Evolutionary conservation across 2,329 filamentous ascomycete species (phyloP).

Genomic region (Trichophyton schoenleinii): DNA sequence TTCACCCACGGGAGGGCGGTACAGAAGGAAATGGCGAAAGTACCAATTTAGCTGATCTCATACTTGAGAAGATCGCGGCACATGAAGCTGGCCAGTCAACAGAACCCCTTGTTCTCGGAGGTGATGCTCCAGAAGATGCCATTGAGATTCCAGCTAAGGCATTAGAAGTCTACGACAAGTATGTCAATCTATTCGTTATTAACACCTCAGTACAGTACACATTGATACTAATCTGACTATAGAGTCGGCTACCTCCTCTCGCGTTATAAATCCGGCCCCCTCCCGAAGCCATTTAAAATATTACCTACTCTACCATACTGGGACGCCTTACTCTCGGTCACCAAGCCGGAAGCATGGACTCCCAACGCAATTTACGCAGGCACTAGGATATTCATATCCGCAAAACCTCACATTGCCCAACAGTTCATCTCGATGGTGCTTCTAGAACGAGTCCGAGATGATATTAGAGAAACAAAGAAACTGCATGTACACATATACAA

Average conservation of each 20-base stretch:
- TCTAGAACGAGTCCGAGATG: slow-evolving; percentile 78
- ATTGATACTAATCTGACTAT: not conserved
- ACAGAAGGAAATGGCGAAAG: slow-evolving; percentile 38
- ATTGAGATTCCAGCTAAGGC: slow-evolving; percentile 83
- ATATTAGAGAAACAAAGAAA: slow-evolving; percentile 89
- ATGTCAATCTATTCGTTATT: slow-evolving; percentile 16
- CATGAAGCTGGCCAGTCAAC: slow-evolving; percentile 60
- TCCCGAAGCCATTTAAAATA: slow-evolving; percentile 96
- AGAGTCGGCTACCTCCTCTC: slow-evolving; percentile 79
- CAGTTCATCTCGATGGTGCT: slow-evolving; percentile 78
- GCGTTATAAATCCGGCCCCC: slow-evolving; percentile 87
- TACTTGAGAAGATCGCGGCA: slow-evolving; percentile 84
- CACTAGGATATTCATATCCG: slow-evolving; percentile 82
- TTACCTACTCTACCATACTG: slow-evolving; percentile 84
- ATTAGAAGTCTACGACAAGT: slow-evolving; percentile 87
- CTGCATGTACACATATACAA: slow-evolving; percentile 94
- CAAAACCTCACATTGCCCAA: slow-evolving; percentile 66
- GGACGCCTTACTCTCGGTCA: slow-evolving; percentile 76
- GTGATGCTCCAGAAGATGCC: slow-evolving; percentile 58
- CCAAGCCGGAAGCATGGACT: slow-evolving; percentile 66
- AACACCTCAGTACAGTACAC: not conserved
- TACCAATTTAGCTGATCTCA: slow-evolving; percentile 82
- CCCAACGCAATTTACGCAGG: slow-evolving; percentile 76
- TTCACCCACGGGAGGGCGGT: slow-evolving; percentile 44
- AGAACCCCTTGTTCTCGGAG: slow-evolving; percentile 36